Conservation (phyloP, 306 rosid genomes). For the Fagus sylvatica region DNA sequence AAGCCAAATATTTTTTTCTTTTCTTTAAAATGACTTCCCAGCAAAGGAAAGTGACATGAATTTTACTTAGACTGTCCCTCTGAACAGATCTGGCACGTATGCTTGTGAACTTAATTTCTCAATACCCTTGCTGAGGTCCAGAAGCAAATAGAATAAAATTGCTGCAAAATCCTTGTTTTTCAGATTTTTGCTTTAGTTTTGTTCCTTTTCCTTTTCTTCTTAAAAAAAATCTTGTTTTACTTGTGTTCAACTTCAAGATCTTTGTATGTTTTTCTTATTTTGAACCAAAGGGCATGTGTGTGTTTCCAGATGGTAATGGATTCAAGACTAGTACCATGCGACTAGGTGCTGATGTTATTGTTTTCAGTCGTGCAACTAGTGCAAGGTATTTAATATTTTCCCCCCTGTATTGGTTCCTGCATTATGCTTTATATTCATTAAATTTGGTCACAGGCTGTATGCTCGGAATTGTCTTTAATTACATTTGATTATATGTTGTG, state of each 20-base stretch:
- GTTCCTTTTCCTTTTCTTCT: not conserved
- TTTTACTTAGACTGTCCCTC: not conserved
- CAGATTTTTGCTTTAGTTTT: not conserved
- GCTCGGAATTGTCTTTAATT: not conserved
- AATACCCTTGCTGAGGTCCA: not conserved
- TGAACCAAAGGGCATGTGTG: slow-evolving; percentile 13
- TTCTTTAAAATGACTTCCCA: not conserved
- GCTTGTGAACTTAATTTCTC: not conserved
- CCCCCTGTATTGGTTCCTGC: slow-evolving; percentile 16
- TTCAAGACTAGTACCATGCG: slow-evolving; percentile 99
- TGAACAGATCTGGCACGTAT: not conserved
- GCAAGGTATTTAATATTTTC: slow-evolving; percentile 43
- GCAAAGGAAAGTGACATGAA: not conserved
- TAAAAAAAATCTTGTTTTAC: slow-evolving; percentile 2
- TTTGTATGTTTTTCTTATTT: slow-evolving; percentile 20
- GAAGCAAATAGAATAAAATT: not conserved
- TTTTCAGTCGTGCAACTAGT: slow-evolving; percentile 66
- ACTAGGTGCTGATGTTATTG: slow-evolving; percentile 90
- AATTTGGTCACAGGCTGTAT: not conserved
- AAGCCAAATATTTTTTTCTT: not conserved
- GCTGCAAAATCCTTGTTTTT: not conserved
- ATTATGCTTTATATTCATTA: slow-evolving; percentile 12
- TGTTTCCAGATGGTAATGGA: slow-evolving; percentile 89
- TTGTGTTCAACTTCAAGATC: slow-evolving; percentile 10
- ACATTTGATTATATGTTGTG: not conserved